Evolutionary conservation across 2,329 filamentous ascomycete species (phyloP).

Genomic region (Aspergillus brunneoviolaceus): DNA sequence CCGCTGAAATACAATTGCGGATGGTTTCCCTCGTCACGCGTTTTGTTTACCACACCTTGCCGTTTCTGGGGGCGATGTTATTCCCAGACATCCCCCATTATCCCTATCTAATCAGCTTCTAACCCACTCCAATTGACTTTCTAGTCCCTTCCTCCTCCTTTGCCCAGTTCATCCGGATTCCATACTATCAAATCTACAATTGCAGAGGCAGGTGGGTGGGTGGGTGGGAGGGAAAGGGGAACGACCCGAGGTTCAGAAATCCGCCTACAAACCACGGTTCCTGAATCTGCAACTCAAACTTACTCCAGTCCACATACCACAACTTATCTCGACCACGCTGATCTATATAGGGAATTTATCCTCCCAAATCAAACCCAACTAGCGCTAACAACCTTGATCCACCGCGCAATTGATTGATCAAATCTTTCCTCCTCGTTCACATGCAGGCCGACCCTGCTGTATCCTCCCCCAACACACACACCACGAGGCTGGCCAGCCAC

Average conservation of each 20-base stretch:
- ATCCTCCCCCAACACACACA: constrained; percentile 10
- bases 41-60: constrained; percentile 27
- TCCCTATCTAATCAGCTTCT: not conserved
- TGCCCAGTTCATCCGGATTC: not conserved
- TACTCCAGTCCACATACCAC: too few relatives aligned
- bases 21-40: constrained; percentile 17
- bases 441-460: not conserved
- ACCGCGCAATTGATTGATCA: not conserved
- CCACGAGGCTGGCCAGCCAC: constrained; percentile 15
- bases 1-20: constrained; percentile 14
- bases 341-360: not conserved
- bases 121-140: not conserved
- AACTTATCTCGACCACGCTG: not conserved
- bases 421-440: not conserved
- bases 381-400: not conserved
- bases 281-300: not conserved
- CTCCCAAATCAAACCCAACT: not conserved
- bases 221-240: not conserved
- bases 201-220: not conserved
- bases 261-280: not conserved
- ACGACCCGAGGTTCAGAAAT: not conserved
- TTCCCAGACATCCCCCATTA: not conserved
- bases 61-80: constrained; percentile 10
- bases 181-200: not conserved
- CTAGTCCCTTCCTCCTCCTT: constrained; percentile 9